These are phyloP conservation scores for Sisymbrium irio DNA, from an alignment of 345 rosid genomes.

Conservation along the genomic window DNA sequence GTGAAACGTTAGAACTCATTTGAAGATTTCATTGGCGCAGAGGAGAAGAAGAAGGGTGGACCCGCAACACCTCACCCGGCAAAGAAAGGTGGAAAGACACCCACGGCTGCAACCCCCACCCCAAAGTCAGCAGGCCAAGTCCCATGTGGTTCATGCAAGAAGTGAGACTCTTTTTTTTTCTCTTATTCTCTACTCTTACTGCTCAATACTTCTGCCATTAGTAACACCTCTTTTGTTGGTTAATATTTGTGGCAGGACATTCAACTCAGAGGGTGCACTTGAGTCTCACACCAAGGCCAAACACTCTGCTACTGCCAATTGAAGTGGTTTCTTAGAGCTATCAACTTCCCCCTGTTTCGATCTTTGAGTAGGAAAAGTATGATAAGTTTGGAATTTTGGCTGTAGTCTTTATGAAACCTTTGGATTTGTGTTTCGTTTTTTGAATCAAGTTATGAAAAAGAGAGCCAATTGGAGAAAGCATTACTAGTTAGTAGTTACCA, in stretches of 20 bases:
- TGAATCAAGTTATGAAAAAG: background rate
- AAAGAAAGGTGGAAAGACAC: conserved; percentile 50
- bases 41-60: conserved; percentile 63
- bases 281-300: conserved; percentile 36
- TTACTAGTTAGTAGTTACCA: no score
- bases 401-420: conserved; percentile 13
- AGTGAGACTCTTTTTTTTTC: conserved; percentile 37
- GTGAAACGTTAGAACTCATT: background rate
- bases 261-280: conserved; percentile 24
- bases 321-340: conserved; percentile 8
- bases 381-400: background rate
- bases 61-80: conserved; percentile 83
- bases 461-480: background rate
- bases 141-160: conserved; percentile 69
- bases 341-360: background rate
- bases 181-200: background rate
- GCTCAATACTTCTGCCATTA: background rate
- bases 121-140: conserved; percentile 70
- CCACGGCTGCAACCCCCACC: conserved; percentile 30
- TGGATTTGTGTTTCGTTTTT: background rate
- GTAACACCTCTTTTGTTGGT: background rate
- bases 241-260: conserved; percentile 17
- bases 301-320: conserved; percentile 31
- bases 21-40: conserved; percentile 33
- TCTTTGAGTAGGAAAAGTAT: background rate